phyloP scores from a whole-genome alignment of 2,329 filamentous ascomycete species.

The Pseudogymnoascus sp. region DNA sequence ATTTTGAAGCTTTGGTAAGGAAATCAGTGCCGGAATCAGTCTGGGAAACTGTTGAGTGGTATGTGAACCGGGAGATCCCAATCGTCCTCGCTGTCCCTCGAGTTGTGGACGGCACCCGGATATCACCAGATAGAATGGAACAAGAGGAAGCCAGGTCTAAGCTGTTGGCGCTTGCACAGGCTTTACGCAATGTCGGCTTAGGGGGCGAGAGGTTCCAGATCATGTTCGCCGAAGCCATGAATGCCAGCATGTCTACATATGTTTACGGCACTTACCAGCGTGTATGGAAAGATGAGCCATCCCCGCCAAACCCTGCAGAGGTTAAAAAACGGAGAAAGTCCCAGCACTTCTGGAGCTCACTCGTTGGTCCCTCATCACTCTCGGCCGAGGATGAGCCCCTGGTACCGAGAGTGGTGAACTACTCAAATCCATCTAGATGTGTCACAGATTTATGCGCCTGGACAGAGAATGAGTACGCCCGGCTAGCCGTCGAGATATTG shows the following conservation, averaged over 20 bases:
- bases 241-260: constrained; percentile 54
- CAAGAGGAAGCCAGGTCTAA: constrained; percentile 39
- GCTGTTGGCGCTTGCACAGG: constrained; percentile 47
- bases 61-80: constrained; percentile 45
- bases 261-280: constrained; percentile 54
- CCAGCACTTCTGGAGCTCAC: constrained; percentile 20
- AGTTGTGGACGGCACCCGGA: constrained; percentile 13
- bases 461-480: constrained; percentile 59
- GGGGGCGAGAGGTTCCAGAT: constrained; percentile 62
- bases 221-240: constrained; percentile 62
- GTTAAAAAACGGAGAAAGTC: background rate
- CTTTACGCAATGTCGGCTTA: constrained; percentile 56
- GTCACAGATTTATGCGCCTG: constrained; percentile 54
- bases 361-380: constrained; percentile 14
- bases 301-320: background rate
- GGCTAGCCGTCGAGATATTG: constrained; percentile 54
- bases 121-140: constrained; percentile 16
- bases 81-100: constrained; percentile 36
- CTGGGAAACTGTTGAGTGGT: constrained; percentile 43
- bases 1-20: constrained; percentile 56
- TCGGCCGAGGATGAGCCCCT: constrained; percentile 19
- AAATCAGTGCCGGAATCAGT: constrained; percentile 51
- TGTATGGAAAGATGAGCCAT: constrained; percentile 40
- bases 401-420: constrained; percentile 25
- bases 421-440: constrained; percentile 42